Evolutionary conservation across 345 rosid species (phyloP).

Genomic region (Triadica sebifera): DNA sequence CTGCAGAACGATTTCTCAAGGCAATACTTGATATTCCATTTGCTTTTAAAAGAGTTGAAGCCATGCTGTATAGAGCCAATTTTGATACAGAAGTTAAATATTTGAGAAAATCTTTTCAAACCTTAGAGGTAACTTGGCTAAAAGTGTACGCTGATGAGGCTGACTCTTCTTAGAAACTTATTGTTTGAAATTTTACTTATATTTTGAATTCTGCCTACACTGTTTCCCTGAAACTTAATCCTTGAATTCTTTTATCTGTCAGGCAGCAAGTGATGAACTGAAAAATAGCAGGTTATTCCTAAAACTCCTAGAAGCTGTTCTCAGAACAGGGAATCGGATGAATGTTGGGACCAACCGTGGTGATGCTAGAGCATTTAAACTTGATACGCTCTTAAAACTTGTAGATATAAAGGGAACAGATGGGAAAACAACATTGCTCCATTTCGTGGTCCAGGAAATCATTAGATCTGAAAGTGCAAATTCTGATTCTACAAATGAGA

Average conservation of each 20-base stretch:
- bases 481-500: constrained; percentile 38
- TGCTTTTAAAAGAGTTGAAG: constrained; percentile 93
- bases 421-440: constrained; percentile 95
- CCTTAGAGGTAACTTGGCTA: constrained; percentile 65
- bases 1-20: constrained; percentile 93
- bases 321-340: constrained; percentile 91
- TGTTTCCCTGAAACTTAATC: constrained; percentile 13
- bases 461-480: constrained; percentile 66
- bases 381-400: constrained; percentile 96
- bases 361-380: constrained; percentile 92
- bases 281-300: constrained; percentile 87
- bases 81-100: constrained; percentile 89
- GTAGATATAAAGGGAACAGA: constrained; percentile 94
- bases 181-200: not conserved
- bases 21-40: constrained; percentile 82
- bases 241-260: constrained; percentile 12
- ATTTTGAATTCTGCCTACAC: not conserved
- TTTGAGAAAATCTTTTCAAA: constrained; percentile 77
- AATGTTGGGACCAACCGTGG: constrained; percentile 97
- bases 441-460: constrained; percentile 98
- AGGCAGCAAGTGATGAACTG: constrained; percentile 89
- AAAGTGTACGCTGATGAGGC: constrained; percentile 3
- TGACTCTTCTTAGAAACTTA: not conserved
- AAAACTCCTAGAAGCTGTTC: constrained; percentile 95
- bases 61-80: constrained; percentile 94